Percentiles rank a stretch among this genome's conserved stretches.
Conservation (phyloP, 2,329 filamentous ascomycete genomes). For the Tolypocladium album region DNA sequence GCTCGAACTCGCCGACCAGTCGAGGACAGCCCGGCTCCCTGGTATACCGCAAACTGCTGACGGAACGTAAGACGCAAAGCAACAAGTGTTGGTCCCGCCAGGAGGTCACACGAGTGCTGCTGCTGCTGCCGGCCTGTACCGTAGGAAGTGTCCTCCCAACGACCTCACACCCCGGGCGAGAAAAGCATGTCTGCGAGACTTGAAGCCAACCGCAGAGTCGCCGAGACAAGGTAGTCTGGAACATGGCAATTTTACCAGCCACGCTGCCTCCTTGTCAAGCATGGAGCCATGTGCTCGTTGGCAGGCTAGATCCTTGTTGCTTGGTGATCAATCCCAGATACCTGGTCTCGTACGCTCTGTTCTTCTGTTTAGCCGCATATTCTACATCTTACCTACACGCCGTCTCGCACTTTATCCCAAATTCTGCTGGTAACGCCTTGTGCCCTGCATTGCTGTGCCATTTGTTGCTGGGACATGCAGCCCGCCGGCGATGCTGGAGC, state of each 20-base stretch:
- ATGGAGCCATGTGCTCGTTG: not conserved
- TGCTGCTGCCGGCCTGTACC: not conserved
- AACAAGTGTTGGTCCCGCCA: not conserved
- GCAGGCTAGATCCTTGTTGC: not conserved
- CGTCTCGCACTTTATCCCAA: not conserved
- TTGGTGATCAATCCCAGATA: too few species aligned
- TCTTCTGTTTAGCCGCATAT: not conserved
- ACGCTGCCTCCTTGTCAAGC: not conserved
- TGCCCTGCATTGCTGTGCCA: not conserved
- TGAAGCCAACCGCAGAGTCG: slow-evolving; percentile 4
- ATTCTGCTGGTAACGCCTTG: not conserved
- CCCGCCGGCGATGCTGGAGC: not conserved
- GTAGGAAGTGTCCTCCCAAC: not conserved
- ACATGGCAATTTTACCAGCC: not conserved
- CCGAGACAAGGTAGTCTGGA: slow-evolving; percentile 8
- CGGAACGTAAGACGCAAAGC: not conserved
- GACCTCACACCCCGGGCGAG: not conserved
- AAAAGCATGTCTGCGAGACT: not conserved
- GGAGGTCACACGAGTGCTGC: not conserved
- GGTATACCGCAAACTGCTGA: not conserved
- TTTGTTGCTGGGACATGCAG: not conserved
- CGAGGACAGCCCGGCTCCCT: not conserved
- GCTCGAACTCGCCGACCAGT: not conserved
- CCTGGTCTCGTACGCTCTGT: too few species aligned
- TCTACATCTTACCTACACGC: not conserved